Percentiles rank a stretch among this genome's conserved stretches.
These are phyloP conservation scores for Moelleriella libera DNA, from an alignment of 2,329 filamentous ascomycete genomes.

Conservation along the genomic window DNA sequence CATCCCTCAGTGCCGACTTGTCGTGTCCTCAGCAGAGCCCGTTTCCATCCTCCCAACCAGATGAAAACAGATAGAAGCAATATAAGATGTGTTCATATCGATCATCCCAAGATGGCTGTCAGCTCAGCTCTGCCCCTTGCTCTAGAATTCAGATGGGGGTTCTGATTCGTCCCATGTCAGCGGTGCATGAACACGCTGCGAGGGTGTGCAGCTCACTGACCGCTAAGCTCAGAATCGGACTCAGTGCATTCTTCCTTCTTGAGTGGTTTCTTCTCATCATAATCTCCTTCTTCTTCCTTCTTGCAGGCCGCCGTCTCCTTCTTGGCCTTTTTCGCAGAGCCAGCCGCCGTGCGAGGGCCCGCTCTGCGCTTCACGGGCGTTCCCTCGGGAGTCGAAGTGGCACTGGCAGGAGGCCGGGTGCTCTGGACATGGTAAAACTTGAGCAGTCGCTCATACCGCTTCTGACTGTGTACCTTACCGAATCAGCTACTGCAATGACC, in stretches of 20 bases:
- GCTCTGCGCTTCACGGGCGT: slow-evolving; percentile 17
- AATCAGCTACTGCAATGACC: background rate
- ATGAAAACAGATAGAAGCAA: background rate
- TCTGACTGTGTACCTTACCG: slow-evolving; percentile 32
- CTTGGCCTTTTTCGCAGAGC: slow-evolving; percentile 13
- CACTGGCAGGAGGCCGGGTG: slow-evolving; percentile 5
- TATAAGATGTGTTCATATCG: no score
- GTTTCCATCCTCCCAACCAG: background rate
- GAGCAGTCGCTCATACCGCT: slow-evolving; percentile 53
- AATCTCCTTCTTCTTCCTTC: slow-evolving; percentile 12
- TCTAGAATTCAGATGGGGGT: background rate
- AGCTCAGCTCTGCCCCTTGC: no score
- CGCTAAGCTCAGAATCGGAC: slow-evolving; percentile 11
- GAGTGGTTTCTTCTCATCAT: slow-evolving; percentile 8
- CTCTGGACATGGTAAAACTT: slow-evolving; percentile 37
- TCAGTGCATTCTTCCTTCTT: slow-evolving; percentile 10
- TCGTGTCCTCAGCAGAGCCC: background rate
- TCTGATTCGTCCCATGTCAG: background rate
- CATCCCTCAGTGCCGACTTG: background rate
- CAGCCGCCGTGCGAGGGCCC: slow-evolving; percentile 8
- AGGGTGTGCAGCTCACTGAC: slow-evolving; percentile 6
- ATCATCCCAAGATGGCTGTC: no score
- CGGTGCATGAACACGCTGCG: background rate
- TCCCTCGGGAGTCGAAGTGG: slow-evolving; percentile 3
- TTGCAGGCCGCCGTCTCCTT: slow-evolving; percentile 4